These are phyloP conservation scores for Kalanchoe fedtschenkoi DNA, from an alignment of 164 flowering plant genomes.

Conservation along the genomic window DNA sequence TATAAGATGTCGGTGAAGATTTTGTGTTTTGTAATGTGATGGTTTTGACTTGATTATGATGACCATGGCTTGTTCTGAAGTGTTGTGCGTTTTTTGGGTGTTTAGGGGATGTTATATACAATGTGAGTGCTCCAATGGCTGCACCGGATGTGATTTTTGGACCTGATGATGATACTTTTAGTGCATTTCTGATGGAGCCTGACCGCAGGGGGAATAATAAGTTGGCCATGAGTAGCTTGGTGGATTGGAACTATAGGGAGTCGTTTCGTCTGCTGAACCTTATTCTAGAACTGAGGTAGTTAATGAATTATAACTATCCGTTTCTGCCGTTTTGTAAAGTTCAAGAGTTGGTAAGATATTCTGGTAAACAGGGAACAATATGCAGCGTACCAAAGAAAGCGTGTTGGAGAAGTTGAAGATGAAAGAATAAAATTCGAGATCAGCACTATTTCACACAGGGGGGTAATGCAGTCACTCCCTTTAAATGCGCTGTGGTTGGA, in stretches of 20 bases:
- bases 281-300: slow-evolving; percentile 63
- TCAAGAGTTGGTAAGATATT: neutral
- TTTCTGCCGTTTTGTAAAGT: neutral
- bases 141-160: slow-evolving; percentile 83
- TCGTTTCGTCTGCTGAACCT: slow-evolving; percentile 50
- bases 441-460: slow-evolving; percentile 58
- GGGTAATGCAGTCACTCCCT: slow-evolving; percentile 32
- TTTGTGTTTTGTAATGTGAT: neutral
- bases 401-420: slow-evolving; percentile 73
- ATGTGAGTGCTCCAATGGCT: slow-evolving; percentile 47
- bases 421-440: slow-evolving; percentile 80
- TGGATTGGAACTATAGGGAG: slow-evolving; percentile 70
- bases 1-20: slow-evolving; percentile 44
- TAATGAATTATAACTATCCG: neutral
- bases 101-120: slow-evolving; percentile 81
- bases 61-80: neutral
- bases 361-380: slow-evolving; percentile 46
- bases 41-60: neutral
- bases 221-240: slow-evolving; percentile 25
- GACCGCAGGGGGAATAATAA: slow-evolving; percentile 24
- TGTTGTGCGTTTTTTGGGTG: slow-evolving; percentile 2
- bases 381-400: slow-evolving; percentile 49
- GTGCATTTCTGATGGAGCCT: slow-evolving; percentile 24
- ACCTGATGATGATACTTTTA: slow-evolving; percentile 62
- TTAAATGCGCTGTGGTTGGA: neutral